These are phyloP conservation scores for Elaeis oleifera DNA, from an alignment of 202 grass and related monocot genomes.

Conservation along the genomic window DNA sequence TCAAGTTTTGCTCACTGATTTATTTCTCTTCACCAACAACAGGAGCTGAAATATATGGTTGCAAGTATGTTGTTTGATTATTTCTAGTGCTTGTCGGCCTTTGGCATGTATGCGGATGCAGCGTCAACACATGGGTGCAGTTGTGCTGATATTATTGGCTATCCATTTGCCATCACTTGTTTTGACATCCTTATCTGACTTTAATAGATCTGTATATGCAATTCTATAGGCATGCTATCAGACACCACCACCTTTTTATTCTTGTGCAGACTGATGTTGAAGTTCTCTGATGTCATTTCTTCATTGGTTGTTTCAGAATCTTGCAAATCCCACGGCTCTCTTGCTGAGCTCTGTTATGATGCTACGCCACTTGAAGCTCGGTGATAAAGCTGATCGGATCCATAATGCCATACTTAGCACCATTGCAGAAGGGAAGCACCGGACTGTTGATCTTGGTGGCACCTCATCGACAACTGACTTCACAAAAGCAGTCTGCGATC, in stretches of 20 bases:
- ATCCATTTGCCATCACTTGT: too few species aligned
- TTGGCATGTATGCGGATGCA: too few species aligned
- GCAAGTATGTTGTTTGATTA: too few species aligned
- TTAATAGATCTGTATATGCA: not conserved
- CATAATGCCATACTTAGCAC: constrained; percentile 76
- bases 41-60: not conserved
- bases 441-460: constrained; percentile 78
- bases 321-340: constrained; percentile 87
- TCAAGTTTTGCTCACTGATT: not conserved
- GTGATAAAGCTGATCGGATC: constrained; percentile 69
- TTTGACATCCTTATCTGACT: not conserved
- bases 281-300: constrained; percentile 2
- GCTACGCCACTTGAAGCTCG: constrained; percentile 77
- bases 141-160: too few species aligned
- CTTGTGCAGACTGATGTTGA: not conserved
- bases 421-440: constrained; percentile 66
- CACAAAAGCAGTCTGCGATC: constrained; percentile 74
- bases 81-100: too few species aligned
- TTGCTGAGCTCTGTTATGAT: constrained; percentile 94
- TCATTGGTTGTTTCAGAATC: constrained; percentile 46
- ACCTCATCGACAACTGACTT: constrained; percentile 68
- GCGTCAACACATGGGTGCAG: too few species aligned
- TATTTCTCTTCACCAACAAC: not conserved
- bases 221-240: not conserved
- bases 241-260: not conserved